phyloP scores from a whole-genome alignment of 768 basidiomycete species.

The Boletus reticulatus region DNA sequence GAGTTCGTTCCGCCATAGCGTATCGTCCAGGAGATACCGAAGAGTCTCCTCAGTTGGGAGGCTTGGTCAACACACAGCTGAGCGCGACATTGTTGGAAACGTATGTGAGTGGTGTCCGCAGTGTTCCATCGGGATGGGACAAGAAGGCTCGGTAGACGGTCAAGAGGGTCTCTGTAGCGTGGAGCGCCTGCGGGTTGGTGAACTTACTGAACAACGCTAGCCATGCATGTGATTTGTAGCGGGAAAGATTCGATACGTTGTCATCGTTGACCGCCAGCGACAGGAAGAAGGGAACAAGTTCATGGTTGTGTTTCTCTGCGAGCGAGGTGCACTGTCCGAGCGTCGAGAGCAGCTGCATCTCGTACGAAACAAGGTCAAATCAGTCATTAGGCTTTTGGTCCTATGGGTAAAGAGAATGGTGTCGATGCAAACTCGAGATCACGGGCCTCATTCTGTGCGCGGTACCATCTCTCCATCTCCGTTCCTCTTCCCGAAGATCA shows the following conservation, averaged over 20 bases:
- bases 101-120: too few relatives aligned
- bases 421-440: slow-evolving; percentile 37
- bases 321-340: slow-evolving; percentile 68
- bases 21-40: slow-evolving; percentile 73
- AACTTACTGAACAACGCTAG: slow-evolving; percentile 88
- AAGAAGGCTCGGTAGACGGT: slow-evolving; percentile 70
- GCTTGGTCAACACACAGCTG: slow-evolving; percentile 77
- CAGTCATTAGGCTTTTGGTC: slow-evolving; percentile 46
- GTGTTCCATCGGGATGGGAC: slow-evolving; percentile 76
- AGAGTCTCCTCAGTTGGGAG: slow-evolving; percentile 70
- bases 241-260: slow-evolving; percentile 43
- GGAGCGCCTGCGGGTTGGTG: slow-evolving; percentile 86
- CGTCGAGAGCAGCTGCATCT: slow-evolving; percentile 71
- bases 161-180: slow-evolving; percentile 62
- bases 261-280: slow-evolving; percentile 35
- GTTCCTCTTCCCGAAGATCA: slow-evolving; percentile 61
- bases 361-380: slow-evolving; percentile 75
- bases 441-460: slow-evolving; percentile 57
- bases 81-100: too few relatives aligned
- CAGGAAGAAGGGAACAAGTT: slow-evolving; percentile 86
- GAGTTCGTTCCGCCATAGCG: slow-evolving; percentile 87
- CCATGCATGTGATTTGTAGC: slow-evolving; percentile 68
- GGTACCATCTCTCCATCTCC: slow-evolving; percentile 73
- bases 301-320: slow-evolving; percentile 84
- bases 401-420: slow-evolving; percentile 19